phyloP scores from a whole-genome alignment of 148 eudicot genomes.

The Agrostemma githago region DNA sequence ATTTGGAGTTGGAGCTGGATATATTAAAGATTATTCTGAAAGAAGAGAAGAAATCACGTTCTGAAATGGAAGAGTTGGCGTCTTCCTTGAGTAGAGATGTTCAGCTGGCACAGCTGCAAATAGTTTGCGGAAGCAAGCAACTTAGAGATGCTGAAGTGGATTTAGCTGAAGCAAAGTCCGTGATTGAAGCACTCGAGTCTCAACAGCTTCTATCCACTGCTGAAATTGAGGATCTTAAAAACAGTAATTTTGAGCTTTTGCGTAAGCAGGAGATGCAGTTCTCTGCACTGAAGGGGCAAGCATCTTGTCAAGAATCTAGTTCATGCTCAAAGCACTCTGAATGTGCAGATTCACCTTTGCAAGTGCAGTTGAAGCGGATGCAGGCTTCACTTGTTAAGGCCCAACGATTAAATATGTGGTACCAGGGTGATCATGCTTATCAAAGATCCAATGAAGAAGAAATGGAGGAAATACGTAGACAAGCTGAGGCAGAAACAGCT shows the following conservation, averaged over 20 bases:
- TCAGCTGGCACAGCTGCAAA: slow-evolving; percentile 46
- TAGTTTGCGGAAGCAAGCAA: slow-evolving; percentile 35
- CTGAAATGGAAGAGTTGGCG: slow-evolving; percentile 38
- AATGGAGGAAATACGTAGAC: slow-evolving; percentile 75
- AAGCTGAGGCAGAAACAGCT: slow-evolving; percentile 96
- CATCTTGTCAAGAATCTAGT: slow-evolving; percentile 27
- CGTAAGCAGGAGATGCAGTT: slow-evolving; percentile 52
- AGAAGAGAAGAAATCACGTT: slow-evolving; percentile 61
- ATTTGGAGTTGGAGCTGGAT: slow-evolving; percentile 80
- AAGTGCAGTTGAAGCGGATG: slow-evolving; percentile 67
- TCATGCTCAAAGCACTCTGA: slow-evolving; percentile 32
- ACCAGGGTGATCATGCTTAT: slow-evolving; percentile 57
- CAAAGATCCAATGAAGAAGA: slow-evolving; percentile 68
- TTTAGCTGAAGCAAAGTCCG: slow-evolving; percentile 60
- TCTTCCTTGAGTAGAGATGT: slow-evolving; percentile 43
- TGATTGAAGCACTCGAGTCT: slow-evolving; percentile 76
- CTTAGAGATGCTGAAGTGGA: slow-evolving; percentile 50
- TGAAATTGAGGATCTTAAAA: slow-evolving; percentile 71
- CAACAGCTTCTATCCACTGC: slow-evolving; percentile 56
- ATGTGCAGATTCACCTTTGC: slow-evolving; percentile 45
- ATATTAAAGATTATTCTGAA: slow-evolving; percentile 69
- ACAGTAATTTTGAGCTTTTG: slow-evolving; percentile 40
- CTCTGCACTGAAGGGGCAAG: slow-evolving; percentile 42
- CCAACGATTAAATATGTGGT: slow-evolving; percentile 51
- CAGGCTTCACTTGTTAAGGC: slow-evolving; percentile 92